Base-by-base conservation (phyloP, 305 asterid species). In the Stenogyne calaminthoides region DNA sequence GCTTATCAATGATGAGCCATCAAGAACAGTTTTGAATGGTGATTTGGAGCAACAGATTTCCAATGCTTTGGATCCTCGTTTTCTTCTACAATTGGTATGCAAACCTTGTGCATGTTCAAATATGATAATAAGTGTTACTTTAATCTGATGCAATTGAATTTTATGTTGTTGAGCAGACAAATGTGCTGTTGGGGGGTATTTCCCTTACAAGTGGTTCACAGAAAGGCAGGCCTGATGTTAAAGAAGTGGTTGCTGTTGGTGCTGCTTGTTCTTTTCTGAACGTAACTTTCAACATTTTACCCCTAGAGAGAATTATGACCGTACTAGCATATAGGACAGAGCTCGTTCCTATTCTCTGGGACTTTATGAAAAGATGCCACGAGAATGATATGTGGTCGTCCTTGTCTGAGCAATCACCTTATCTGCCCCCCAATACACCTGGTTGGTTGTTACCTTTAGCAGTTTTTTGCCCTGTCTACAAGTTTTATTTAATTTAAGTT, bases 401-500 rank as follows among this genome's bases (percentile, higher is more conserved):
- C 77, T 76, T 95, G 78, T 85, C 98, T 64, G 86, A 74, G 78
- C 88, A 84, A 71, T 89, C 96, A 62, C 74, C 84, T 67, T 88
- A 89, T 86, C 74, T 89, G 78, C 94, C 95, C 32, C 72, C 80
- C 69, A 95, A 86, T 77, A 78, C 87, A 5, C 91, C 96, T 77
- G 98, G 98, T 74, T 88, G 93, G 93, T 88, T 92, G 71, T 80
- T 92, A 76, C 97, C 98, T 29, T 80, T 95, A 70, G 90, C 96
- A 54, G 98, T 86, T 67, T 95, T 95, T 87, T 95, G 99, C 84
- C 98, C 99, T 10, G 90, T 95, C 52, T 92, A 92, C 85, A 92
- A 89, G 97, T 95, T 77, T 70, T 64, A 22, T 36, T 77, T 32
- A 64, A 66, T 69, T 59, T 72, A 25, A 44, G 60, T 63, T 46